These are phyloP conservation scores for Xylaria castorea DNA, from an alignment of 495 filamentous ascomycete species.

Conservation along the genomic window DNA sequence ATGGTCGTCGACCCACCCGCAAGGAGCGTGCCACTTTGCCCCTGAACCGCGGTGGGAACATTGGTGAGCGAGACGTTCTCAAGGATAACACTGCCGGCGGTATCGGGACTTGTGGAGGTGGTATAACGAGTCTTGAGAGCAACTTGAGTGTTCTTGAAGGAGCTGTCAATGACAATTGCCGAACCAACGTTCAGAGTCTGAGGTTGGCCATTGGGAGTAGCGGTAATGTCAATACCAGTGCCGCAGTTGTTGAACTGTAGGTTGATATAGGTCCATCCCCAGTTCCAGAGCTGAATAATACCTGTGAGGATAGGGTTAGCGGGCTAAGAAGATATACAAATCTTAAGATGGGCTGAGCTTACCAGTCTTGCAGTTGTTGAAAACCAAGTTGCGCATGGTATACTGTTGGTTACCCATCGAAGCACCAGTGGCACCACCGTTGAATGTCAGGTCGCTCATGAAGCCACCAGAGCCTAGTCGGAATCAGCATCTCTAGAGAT, in stretches of 20 bases:
- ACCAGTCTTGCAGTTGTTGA: conserved; percentile 63
- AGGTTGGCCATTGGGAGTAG: conserved; percentile 40
- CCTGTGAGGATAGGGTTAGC: conserved; percentile 27
- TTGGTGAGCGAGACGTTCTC: conserved; percentile 75
- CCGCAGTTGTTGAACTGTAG: conserved; percentile 68
- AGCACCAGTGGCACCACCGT: conserved; percentile 71
- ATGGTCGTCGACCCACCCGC: conserved; percentile 65
- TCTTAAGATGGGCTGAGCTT: conserved; percentile 38
- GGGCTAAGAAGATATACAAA: conserved; percentile 37
- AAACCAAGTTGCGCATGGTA: conserved; percentile 75
- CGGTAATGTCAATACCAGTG: conserved; percentile 68
- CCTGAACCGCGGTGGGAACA: conserved; percentile 66
- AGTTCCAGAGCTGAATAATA: conserved; percentile 61
- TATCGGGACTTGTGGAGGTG: conserved; percentile 52
- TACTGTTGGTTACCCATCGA: conserved; percentile 82
- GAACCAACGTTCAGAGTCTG: conserved; percentile 61
- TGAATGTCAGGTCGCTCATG: conserved; percentile 68
- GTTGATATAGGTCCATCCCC: conserved; percentile 64
- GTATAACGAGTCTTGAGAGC: conserved; percentile 73
- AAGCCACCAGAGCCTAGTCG: conserved; percentile 74
- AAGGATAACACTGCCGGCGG: conserved; percentile 59
- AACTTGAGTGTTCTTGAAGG: conserved; percentile 69
- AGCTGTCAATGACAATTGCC: conserved; percentile 72
- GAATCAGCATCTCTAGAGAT: conserved; percentile 1
- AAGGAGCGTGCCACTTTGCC: conserved; percentile 59